Evolutionary conservation across 1,284 basidiomycete species (phyloP), one percentile per base, ranked within the genome.

Genomic region (Mycena sp.): DNA sequence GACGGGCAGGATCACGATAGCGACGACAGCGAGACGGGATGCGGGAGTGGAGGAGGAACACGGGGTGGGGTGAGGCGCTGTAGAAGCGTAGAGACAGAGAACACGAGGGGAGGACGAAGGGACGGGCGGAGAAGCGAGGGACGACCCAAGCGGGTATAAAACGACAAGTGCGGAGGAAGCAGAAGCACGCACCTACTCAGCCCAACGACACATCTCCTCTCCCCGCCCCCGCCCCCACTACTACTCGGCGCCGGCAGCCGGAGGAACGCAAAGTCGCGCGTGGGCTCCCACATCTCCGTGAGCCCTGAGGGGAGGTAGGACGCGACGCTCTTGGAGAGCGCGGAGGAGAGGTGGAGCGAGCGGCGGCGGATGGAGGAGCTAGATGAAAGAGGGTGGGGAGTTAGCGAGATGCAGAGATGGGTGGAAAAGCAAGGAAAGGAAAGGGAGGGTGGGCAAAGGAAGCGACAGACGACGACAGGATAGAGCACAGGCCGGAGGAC

Each of bases 261-360:
- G 64, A 98, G 81, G 75, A 88, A 96, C 0, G 98, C 97, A 76
- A 99, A 99, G 75, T 98, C 97, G 4, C 98, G 84, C 50, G 92
- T 86, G 0, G 98, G 97, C 72, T 99, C 98, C 96, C 96, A 99
- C 81, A 99, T 91, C 75, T 98, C 96, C 11, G 96, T 94, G 37
- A 99, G 29, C 77, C 2, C 94, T 90, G 69, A n/a, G 9, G 62
- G 98, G 7, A 99, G 84, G 74, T 98, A 98, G 0, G 93, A 92
- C 6, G 96, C 95, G 14, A 97, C 88, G 0, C 91, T 91, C 14
- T 91, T 85, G 0, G 94, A 92, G 35, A 96, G 76, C 60, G 85
- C 88, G 76, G 94, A 92, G 16, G 93, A 94, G 66, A 96, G 77
- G 62, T 92, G 88, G 69, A 94, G 74, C 2, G 93, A 95, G 61